Conservation (phyloP, 192 early-diverging fungal species). For the Podila verticillata region DNA sequence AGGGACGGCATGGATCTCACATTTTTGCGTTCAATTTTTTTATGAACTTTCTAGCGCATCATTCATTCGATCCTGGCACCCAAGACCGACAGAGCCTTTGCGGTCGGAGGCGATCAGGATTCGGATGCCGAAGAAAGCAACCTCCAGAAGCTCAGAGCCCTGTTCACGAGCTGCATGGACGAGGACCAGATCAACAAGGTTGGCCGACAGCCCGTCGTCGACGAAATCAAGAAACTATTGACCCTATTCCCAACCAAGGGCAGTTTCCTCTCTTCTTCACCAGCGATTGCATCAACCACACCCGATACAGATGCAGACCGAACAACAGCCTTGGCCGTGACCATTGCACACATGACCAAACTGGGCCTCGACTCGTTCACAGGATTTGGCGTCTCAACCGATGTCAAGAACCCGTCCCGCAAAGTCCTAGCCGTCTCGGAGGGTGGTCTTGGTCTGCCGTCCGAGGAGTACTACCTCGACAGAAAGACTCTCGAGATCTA, state of each 20-base stretch:
- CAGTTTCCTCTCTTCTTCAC: neutral
- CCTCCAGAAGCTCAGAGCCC: conserved; percentile 61
- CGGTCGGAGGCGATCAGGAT: conserved; percentile 2
- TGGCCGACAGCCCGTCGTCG: conserved; percentile 49
- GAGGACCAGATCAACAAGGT: conserved; percentile 38
- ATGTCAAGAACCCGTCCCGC: conserved; percentile 64
- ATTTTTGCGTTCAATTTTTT: neutral
- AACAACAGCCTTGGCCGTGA: conserved; percentile 6
- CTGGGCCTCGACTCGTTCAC: conserved; percentile 53
- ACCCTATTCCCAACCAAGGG: conserved; percentile 38
- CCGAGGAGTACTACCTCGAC: conserved; percentile 72
- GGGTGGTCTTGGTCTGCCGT: conserved; percentile 62
- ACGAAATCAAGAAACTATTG: conserved; percentile 36
- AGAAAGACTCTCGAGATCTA: conserved; percentile 49
- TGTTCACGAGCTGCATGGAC: conserved; percentile 68
- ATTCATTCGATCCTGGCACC: conserved; percentile 11
- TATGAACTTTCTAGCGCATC: conserved; percentile 17
- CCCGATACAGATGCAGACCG: neutral
- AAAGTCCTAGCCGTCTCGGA: conserved; percentile 61
- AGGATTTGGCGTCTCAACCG: conserved; percentile 52
- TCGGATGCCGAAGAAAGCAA: conserved; percentile 49
- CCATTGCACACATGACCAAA: conserved; percentile 21
- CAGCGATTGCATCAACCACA: neutral
- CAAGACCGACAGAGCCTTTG: neutral
- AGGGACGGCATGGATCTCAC: neutral